Evolutionary conservation across 2,329 filamentous ascomycete species (phyloP).

Genomic region (Sclerotinia subarctica): DNA sequence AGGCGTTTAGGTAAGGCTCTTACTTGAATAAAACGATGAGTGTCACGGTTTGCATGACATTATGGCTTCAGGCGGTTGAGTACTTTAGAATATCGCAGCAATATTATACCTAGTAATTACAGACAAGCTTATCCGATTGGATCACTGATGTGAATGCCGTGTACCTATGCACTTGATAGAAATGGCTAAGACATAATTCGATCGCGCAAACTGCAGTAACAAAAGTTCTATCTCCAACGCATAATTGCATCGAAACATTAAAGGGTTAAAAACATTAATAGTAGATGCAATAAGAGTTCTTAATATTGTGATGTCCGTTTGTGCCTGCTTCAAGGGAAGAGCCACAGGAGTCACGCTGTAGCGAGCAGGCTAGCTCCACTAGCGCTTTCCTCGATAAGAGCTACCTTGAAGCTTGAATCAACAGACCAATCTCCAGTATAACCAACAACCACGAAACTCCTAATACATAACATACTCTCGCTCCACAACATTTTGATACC

Average conservation of each 20-base stretch:
- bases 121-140: not conserved
- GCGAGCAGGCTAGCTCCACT: slow-evolving; percentile 14
- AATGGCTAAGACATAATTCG: not conserved
- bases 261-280: not conserved
- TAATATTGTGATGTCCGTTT: not conserved
- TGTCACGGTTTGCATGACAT: not conserved
- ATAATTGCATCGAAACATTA: not conserved
- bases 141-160: not conserved
- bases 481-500: slow-evolving; percentile 20
- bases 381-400: slow-evolving; percentile 23
- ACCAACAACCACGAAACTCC: slow-evolving; percentile 14
- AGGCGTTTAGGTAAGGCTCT: slow-evolving; percentile 7
- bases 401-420: slow-evolving; percentile 22
- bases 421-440: slow-evolving; percentile 3
- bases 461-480: slow-evolving; percentile 9
- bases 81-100: slow-evolving; percentile 20
- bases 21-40: slow-evolving; percentile 19
- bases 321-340: not conserved
- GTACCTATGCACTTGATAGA: not conserved
- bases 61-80: not conserved
- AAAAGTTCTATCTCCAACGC: not conserved
- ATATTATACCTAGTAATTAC: not conserved
- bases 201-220: not conserved
- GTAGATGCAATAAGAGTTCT: not conserved
- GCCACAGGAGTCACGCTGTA: slow-evolving; percentile 13